A percentile compares a stretch with the other conserved stretches of the same genome.
phyloP scores from a whole-genome alignment of 768 basidiomycete genomes.

The Pholiota molesta region DNA sequence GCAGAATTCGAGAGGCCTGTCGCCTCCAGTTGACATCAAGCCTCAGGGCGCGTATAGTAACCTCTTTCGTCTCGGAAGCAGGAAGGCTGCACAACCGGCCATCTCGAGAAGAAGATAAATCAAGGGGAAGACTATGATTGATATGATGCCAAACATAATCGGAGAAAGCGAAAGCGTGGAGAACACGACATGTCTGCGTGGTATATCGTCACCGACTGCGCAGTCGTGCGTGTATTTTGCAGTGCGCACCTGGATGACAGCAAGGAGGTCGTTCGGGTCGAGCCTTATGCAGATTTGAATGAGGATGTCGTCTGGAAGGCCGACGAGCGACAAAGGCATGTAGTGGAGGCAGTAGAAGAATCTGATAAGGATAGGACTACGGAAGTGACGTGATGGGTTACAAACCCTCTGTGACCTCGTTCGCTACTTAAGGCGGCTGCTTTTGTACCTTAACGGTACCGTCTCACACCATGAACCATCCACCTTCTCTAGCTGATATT shows the following conservation, averaged over 20 bases:
- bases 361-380: conserved; percentile 11
- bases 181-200: conserved; percentile 62
- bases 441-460: conserved; percentile 27
- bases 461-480: conserved; percentile 35
- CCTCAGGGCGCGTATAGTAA: conserved; percentile 45
- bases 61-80: conserved; percentile 41
- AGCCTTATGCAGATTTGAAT: conserved; percentile 17
- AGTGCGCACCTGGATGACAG: conserved; percentile 45
- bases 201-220: conserved; percentile 8
- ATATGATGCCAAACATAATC: conserved; percentile 63
- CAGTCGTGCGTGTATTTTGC: not conserved
- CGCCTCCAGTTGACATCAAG: conserved; percentile 55
- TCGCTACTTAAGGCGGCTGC: conserved; percentile 24
- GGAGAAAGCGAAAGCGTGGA: conserved; percentile 51
- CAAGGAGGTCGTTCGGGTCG: conserved; percentile 44
- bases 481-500: conserved; percentile 27
- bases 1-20: conserved; percentile 35
- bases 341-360: not conserved
- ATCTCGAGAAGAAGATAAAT: conserved; percentile 37
- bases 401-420: conserved; percentile 10
- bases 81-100: conserved; percentile 35
- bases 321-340: conserved; percentile 8
- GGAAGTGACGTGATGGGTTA: conserved; percentile 11
- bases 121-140: conserved; percentile 48
- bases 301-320: conserved; percentile 20